Conservation (phyloP, 2,329 filamentous ascomycete species). For the Elsinoe arachidis region DNA sequence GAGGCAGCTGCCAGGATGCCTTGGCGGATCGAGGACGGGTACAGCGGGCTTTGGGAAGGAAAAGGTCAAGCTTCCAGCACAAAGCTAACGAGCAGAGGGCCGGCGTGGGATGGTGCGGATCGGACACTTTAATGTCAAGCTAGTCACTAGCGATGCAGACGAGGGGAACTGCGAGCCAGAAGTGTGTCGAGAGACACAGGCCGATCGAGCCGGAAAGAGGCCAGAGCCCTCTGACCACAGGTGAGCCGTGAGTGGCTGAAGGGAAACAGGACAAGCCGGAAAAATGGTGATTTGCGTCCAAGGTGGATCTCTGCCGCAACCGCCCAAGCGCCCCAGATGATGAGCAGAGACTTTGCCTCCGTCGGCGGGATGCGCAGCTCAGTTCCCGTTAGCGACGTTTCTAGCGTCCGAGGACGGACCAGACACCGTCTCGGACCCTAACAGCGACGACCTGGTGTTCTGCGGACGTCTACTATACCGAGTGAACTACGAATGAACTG, state of each 20-base stretch:
- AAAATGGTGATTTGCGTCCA: slow-evolving; percentile 6
- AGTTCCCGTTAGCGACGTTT: slow-evolving; percentile 11
- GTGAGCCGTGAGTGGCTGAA: slow-evolving; percentile 7
- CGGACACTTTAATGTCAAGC: slow-evolving; percentile 14
- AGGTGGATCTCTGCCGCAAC: neutral
- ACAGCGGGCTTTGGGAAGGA: neutral
- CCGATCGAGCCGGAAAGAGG: slow-evolving; percentile 11
- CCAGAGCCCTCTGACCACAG: neutral
- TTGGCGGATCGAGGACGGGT: slow-evolving; percentile 6
- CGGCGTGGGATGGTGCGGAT: slow-evolving; percentile 13
- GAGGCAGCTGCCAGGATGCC: neutral
- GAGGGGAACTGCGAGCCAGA: neutral
- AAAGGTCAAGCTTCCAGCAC: slow-evolving; percentile 9
- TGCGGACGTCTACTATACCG: neutral
- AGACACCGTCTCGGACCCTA: slow-evolving; percentile 11
- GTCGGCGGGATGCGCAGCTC: slow-evolving; percentile 4
- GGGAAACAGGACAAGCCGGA: slow-evolving; percentile 4
- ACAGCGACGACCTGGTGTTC: neutral
- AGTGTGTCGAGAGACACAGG: slow-evolving; percentile 5
- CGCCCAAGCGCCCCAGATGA: slow-evolving; percentile 2
- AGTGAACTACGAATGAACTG: neutral
- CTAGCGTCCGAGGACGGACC: slow-evolving; percentile 3
- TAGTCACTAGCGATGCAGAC: slow-evolving; percentile 12
- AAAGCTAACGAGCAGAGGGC: slow-evolving; percentile 6
- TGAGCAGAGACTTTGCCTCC: slow-evolving; percentile 9